phyloP scores from a whole-genome alignment of 164 flowering plant species.

The Vitis amurensis region DNA sequence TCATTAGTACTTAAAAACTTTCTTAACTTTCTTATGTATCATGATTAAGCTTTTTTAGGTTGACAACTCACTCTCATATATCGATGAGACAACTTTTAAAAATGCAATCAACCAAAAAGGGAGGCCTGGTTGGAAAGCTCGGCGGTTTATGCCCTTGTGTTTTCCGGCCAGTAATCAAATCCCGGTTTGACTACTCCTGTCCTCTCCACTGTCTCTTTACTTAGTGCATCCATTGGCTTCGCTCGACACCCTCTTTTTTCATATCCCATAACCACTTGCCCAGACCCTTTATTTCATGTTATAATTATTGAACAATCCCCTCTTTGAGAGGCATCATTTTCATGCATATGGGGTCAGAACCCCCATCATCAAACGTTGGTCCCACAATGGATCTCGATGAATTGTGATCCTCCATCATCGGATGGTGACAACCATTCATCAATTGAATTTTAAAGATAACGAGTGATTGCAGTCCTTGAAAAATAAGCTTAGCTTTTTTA shows the following conservation, averaged over 20 bases:
- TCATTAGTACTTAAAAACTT: conserved; percentile 13
- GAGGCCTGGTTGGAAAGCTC: conserved; percentile 21
- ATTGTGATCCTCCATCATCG: conserved; percentile 8
- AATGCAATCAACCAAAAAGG: conserved; percentile 15
- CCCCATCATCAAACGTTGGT: conserved; percentile 7
- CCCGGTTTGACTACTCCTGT: conserved; percentile 15
- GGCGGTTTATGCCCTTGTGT: conserved; percentile 3
- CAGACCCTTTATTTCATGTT: not conserved
- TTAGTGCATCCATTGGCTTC: not conserved
- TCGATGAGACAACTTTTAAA: conserved; percentile 22
- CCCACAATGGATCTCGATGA: conserved; percentile 16
- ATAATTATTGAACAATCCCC: conserved; percentile 15
- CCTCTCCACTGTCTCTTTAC: not conserved
- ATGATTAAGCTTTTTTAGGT: conserved; percentile 22
- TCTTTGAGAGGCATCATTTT: conserved; percentile 5
- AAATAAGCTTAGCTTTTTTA: too few species aligned
- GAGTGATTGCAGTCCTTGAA: too few species aligned
- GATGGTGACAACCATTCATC: conserved; percentile 15
- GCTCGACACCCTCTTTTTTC: conserved; percentile 1
- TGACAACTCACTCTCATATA: conserved; percentile 28
- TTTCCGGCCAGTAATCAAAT: conserved; percentile 16
- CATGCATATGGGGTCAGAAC: conserved; percentile 18
- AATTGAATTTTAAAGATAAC: not conserved
- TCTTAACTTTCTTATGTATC: conserved; percentile 19
- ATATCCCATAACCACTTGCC: not conserved